phyloP scores from a whole-genome alignment of 2,329 filamentous ascomycete genomes.

The Ophiocordyceps sinensis region DNA sequence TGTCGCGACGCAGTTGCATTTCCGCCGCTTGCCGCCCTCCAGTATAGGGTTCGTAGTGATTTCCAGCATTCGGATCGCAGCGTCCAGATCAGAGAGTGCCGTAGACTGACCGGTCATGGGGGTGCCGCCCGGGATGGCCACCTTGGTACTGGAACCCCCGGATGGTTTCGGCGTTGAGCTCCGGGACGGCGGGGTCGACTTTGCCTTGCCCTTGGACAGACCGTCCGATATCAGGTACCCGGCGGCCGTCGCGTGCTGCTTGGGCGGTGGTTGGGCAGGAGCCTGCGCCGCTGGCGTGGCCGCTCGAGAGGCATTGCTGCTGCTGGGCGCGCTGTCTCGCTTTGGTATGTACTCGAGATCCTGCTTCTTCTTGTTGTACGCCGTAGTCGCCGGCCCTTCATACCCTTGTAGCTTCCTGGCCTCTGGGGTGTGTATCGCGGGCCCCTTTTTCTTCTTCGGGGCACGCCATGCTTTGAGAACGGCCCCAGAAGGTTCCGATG shows the following conservation, averaged over 20 bases:
- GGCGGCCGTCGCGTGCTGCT: conserved; percentile 42
- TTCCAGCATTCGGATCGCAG: conserved; percentile 79
- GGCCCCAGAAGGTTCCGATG: conserved; percentile 17
- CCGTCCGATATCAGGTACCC: conserved; percentile 74
- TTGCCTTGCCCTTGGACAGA: conserved; percentile 40
- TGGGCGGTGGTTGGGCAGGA: conserved; percentile 30
- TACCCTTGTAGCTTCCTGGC: conserved; percentile 24
- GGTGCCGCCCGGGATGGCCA: conserved; percentile 60
- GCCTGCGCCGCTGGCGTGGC: conserved; percentile 16
- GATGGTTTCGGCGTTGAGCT: conserved; percentile 40
- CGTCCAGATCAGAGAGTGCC: conserved; percentile 54
- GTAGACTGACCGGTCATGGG: conserved; percentile 73
- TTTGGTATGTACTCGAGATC: conserved; percentile 60
- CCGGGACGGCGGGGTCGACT: conserved; percentile 34
- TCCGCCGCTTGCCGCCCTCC: conserved; percentile 37
- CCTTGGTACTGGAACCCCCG: conserved; percentile 41
- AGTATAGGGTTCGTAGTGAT: conserved; percentile 78
- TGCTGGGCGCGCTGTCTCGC: conserved; percentile 24
- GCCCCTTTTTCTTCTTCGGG: conserved; percentile 39
- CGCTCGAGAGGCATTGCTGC: conserved; percentile 20
- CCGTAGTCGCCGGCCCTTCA: conserved; percentile 39
- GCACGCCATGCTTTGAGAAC: conserved; percentile 35
- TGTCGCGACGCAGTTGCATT: conserved; percentile 78
- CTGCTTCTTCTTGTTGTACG: conserved; percentile 59
- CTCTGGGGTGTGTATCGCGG: conserved; percentile 47